These are phyloP conservation scores for Curvularia hawaiiensis DNA, from an alignment of 2,329 filamentous ascomycete genomes.

Conservation along the genomic window DNA sequence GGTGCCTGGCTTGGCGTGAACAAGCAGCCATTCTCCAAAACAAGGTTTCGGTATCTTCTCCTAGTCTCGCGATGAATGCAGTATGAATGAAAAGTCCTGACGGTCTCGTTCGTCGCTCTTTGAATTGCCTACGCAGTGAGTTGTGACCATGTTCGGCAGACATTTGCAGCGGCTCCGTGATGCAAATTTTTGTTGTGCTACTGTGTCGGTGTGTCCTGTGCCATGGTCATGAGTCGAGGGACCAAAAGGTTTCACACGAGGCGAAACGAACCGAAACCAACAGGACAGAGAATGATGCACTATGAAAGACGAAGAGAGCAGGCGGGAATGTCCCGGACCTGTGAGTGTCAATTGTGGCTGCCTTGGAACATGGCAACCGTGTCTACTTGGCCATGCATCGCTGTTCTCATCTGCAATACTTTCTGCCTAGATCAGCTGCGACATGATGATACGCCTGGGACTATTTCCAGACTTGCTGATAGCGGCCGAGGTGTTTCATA, in stretches of 20 bases:
- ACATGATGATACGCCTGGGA: constrained; percentile 1
- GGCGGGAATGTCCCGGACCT: neutral
- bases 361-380: neutral
- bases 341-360: neutral
- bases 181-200: constrained; percentile 27
- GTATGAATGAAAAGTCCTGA: constrained; percentile 44
- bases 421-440: constrained; percentile 5
- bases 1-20: no score
- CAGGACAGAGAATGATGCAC: neutral
- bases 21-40: neutral
- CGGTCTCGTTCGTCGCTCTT: constrained; percentile 43
- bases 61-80: neutral
- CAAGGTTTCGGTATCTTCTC: neutral
- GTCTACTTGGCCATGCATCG: constrained; percentile 1
- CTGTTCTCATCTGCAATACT: constrained; percentile 2
- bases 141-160: constrained; percentile 40
- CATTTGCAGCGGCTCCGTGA: constrained; percentile 29
- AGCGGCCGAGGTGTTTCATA: neutral
- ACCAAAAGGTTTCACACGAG: neutral
- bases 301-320: neutral
- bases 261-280: neutral
- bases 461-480: neutral
- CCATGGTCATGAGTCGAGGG: constrained; percentile 24
- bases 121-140: constrained; percentile 46
- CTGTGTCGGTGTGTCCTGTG: constrained; percentile 32